Conservation (phyloP, 768 basidiomycete species). For the Pleurotus djamor region DNA sequence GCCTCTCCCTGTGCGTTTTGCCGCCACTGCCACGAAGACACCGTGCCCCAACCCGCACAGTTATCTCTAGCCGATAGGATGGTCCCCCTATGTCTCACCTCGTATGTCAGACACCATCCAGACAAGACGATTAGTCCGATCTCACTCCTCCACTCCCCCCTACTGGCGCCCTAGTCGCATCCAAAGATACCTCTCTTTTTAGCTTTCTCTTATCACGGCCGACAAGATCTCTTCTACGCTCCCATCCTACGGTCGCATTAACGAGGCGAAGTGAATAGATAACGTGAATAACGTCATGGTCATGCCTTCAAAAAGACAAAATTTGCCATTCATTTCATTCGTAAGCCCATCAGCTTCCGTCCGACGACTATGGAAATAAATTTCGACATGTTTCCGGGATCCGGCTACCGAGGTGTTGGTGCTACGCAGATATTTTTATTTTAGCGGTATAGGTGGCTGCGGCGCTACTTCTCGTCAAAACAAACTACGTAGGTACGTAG, state of each 20-base stretch:
- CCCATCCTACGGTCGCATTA: too few species aligned
- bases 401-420: not conserved
- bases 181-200: too few species aligned
- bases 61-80: not conserved
- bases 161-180: too few species aligned
- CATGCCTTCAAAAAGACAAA: not conserved
- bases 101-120: not conserved
- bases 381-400: not conserved
- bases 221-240: too few species aligned
- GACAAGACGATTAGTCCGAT: too few species aligned
- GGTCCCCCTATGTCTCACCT: not conserved
- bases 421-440: not conserved
- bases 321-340: not conserved
- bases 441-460: not conserved
- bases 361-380: not conserved
- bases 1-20: not conserved
- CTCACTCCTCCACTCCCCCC: too few species aligned
- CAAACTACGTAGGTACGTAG: not conserved
- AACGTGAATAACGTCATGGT: not conserved
- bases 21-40: conserved; percentile 1
- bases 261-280: too few species aligned
- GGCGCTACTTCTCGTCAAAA: not conserved
- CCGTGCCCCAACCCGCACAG: not conserved
- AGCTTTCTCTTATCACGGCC: too few species aligned
- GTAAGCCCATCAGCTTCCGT: not conserved